phyloP scores from a whole-genome alignment of 2,329 filamentous ascomycete genomes.

The Monosporascus sp. region DNA sequence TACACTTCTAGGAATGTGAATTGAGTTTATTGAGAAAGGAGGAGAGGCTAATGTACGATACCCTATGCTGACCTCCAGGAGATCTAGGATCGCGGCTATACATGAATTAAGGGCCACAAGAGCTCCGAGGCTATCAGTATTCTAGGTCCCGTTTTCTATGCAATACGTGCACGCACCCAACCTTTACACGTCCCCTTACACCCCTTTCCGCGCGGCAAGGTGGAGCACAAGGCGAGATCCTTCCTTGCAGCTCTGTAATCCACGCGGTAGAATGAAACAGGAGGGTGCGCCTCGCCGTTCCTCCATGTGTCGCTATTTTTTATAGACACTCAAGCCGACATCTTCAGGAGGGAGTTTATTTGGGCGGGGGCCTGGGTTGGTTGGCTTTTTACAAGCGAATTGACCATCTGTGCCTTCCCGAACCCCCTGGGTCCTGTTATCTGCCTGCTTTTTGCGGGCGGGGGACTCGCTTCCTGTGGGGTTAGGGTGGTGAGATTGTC shows the following conservation, averaged over 20 bases:
- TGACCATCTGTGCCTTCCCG: slow-evolving; percentile 40
- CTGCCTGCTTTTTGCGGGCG: slow-evolving; percentile 21
- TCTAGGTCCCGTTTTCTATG: neutral
- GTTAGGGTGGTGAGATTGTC: slow-evolving; percentile 34
- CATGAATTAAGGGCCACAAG: neutral
- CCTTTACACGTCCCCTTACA: neutral
- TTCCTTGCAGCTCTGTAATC: slow-evolving; percentile 75
- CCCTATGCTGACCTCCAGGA: slow-evolving; percentile 7
- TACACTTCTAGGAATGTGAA: neutral
- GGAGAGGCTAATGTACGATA: slow-evolving; percentile 7
- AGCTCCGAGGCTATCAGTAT: neutral
- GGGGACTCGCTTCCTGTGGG: slow-evolving; percentile 11
- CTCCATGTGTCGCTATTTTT: slow-evolving; percentile 12
- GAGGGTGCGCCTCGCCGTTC: neutral
- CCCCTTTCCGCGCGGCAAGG: slow-evolving; percentile 59
- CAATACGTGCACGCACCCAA: no score
- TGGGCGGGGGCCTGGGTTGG: slow-evolving; percentile 28
- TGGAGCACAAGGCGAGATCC: slow-evolving; percentile 71
- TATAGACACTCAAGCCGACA: slow-evolving; percentile 16
- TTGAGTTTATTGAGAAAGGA: neutral
- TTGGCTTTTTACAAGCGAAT: slow-evolving; percentile 28
- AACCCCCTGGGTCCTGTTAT: slow-evolving; percentile 30
- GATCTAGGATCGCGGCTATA: slow-evolving; percentile 3
- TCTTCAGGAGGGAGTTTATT: slow-evolving; percentile 23
- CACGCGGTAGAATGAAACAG: slow-evolving; percentile 60